Conservation (phyloP, 176 grass and related monocot species). For the Leersia perrieri region DNA sequence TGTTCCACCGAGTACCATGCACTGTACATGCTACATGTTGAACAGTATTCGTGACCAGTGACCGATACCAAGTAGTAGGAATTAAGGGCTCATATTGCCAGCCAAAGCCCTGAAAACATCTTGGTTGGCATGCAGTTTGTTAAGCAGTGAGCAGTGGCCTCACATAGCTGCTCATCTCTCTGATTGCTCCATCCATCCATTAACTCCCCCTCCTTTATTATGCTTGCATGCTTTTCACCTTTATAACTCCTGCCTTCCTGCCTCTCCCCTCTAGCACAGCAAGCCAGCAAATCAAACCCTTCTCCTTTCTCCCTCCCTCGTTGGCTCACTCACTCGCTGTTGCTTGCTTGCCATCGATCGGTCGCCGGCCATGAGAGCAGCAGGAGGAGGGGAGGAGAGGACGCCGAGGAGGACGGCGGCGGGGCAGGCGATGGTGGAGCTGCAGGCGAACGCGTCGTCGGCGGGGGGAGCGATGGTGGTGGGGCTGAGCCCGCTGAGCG, state of each 20-base stretch:
- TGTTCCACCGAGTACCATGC: background rate
- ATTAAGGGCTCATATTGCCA: background rate
- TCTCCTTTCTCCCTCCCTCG: no score
- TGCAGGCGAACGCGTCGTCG: conserved; percentile 61
- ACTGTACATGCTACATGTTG: background rate
- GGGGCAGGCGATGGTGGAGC: conserved; percentile 70
- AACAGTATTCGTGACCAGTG: background rate
- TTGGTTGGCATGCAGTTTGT: conserved; percentile 33
- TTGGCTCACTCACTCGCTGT: background rate
- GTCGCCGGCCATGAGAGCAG: conserved; percentile 38
- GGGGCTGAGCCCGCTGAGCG: conserved; percentile 87
- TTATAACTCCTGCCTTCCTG: conserved; percentile 34
- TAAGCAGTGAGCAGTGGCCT: conserved; percentile 13
- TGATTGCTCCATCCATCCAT: conserved; percentile 53
- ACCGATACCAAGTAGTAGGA: background rate
- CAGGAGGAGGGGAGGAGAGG: conserved; percentile 14
- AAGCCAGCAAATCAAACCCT: no score
- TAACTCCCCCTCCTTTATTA: conserved; percentile 42
- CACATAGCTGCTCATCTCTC: conserved; percentile 15
- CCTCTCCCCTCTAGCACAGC: conserved; percentile 18
- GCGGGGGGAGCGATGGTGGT: conserved; percentile 44
- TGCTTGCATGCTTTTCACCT: conserved; percentile 51
- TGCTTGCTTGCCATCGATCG: background rate
- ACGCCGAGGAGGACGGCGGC: conserved; percentile 33
- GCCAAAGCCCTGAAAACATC: background rate